Percentiles rank a stretch among this genome's conserved stretches.
Conservation (phyloP, 441 rosid species). For the Mallotus repandus region DNA sequence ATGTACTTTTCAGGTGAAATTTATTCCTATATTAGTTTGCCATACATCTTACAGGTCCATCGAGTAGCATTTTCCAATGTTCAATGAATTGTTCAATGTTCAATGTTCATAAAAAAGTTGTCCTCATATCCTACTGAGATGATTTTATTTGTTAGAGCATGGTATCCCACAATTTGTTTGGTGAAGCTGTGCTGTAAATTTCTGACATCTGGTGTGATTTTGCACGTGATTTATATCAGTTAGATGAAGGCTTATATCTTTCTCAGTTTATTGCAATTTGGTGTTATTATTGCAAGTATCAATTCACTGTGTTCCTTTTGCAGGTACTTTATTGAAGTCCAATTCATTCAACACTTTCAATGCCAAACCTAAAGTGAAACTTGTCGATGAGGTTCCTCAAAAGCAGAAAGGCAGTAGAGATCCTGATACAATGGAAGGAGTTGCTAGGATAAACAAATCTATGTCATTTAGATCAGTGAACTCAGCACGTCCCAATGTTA, state of each 20-base stretch:
- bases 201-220: neutral
- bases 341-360: conserved; percentile 62
- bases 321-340: conserved; percentile 76
- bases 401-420: conserved; percentile 57
- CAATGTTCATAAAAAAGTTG: neutral
- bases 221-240: too few species aligned
- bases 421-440: conserved; percentile 53
- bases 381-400: conserved; percentile 59
- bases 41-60: neutral
- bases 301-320: conserved; percentile 17
- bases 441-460: conserved; percentile 62
- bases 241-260: conserved; percentile 3
- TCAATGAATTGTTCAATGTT: neutral
- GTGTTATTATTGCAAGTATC: conserved; percentile 15
- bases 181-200: neutral
- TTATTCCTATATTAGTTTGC: neutral
- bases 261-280: neutral
- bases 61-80: neutral
- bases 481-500: conserved; percentile 42
- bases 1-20: neutral
- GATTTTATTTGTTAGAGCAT: neutral
- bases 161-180: conserved; percentile 5
- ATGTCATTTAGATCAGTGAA: conserved; percentile 65
- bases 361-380: conserved; percentile 66
- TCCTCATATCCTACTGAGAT: neutral